Evolutionary conservation across 2,329 filamentous ascomycete species (phyloP), one percentile per base, ranked within the genome.

Genomic region (Lachnellula arida): DNA sequence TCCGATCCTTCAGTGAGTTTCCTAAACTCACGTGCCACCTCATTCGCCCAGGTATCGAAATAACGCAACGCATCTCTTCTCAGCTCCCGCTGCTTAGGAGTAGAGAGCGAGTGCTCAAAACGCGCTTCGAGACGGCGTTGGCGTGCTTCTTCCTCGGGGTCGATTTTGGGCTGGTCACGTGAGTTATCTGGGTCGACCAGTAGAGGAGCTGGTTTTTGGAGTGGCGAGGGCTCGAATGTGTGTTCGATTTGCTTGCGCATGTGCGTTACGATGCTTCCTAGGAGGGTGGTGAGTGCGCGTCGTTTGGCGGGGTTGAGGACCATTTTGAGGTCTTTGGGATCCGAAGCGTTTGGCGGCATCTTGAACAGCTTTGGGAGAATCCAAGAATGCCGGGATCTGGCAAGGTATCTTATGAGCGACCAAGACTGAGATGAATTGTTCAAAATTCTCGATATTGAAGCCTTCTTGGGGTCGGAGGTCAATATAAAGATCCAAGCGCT

Each of bases 1-100:
- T 76, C 57, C 70, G 70, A 71, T 2, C 76, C 73, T 12, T 80
- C 75, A 12, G 85, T 73, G 3, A 91, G 81, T 63, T 93, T 87
- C 48, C 84, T 85, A 0, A 96, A 76, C 46, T 86, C 81, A 17
- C 78, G 73, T n/a, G 91, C 76, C 1, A 93, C 85, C 34, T 83
- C 79, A 25, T 82, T 79, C 56, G 85, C 78, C 92, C 91, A 96
- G n/a, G 84, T 81, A 60, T 91, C 84, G 65, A 92, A 89, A 65
- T 89, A 82, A 44, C 78, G 74, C 12, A 94, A 70, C 1, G 88
- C 83, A 5, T 82, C 81, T 49, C 73, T 75, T 67, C 76, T 81
- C 59, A 81, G 67, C 37, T 64, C 60, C 19, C 61, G 49, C 11
- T 68, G 42, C 23, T 67, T 65, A 7, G 57, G 58, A 2, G 54